These are phyloP conservation scores for Cardamine occulta DNA, from an alignment of 345 rosid genomes.

Conservation along the genomic window DNA sequence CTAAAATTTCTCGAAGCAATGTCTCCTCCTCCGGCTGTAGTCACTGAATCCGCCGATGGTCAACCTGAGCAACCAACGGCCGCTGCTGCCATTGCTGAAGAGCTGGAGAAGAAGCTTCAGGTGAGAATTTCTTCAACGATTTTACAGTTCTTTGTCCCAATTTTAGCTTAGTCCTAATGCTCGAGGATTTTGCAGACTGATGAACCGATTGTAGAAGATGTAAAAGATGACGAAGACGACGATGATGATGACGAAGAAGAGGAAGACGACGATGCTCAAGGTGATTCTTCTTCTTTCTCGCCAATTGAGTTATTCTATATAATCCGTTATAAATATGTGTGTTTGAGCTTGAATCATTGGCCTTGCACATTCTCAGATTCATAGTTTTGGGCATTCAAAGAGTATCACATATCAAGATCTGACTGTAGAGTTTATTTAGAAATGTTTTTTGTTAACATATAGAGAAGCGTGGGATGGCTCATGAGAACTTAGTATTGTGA, in stretches of 20 bases:
- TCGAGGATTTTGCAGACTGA: constrained; percentile 44
- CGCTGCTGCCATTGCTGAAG: constrained; percentile 45
- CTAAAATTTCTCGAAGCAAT: constrained; percentile 38
- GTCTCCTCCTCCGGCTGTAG: constrained; percentile 63
- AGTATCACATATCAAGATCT: background rate
- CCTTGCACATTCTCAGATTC: background rate
- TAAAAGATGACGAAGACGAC: constrained; percentile 68
- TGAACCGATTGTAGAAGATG: constrained; percentile 68
- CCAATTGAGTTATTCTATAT: background rate
- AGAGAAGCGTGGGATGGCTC: background rate
- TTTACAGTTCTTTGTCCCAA: background rate
- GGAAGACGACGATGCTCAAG: constrained; percentile 63
- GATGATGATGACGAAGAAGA: constrained; percentile 76
- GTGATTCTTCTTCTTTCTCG: constrained; percentile 34
- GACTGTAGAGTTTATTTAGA: background rate
- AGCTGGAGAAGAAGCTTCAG: constrained; percentile 48
- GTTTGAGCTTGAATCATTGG: background rate
- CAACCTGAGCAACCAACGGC: constrained; percentile 30
- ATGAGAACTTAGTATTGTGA: background rate
- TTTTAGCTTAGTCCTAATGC: background rate
- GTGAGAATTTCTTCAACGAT: constrained; percentile 15
- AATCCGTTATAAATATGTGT: background rate
- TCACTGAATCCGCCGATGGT: constrained; percentile 51
- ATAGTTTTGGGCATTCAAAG: background rate
- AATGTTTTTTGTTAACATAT: background rate